A percentile compares a stretch with the other conserved stretches of the same genome.
Conservation (phyloP, 805 yeast genomes). For the Candida namnaoensis region DNA sequence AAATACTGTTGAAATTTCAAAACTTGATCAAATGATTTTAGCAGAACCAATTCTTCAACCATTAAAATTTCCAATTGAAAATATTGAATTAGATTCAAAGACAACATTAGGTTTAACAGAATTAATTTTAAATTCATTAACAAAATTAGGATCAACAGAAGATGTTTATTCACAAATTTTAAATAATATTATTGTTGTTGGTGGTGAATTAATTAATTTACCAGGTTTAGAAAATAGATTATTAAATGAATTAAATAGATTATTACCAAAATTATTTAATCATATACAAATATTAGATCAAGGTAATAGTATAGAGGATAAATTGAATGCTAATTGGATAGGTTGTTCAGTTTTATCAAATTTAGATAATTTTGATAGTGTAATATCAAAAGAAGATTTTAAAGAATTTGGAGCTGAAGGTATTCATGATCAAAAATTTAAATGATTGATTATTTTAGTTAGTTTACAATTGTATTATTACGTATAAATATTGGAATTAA, state of each 20-base stretch:
- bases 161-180: constrained; percentile 29
- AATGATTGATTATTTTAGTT: constrained; percentile 11
- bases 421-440: constrained; percentile 31
- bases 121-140: constrained; percentile 29
- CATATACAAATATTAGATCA: constrained; percentile 28
- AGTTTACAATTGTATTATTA: no score
- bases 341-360: constrained; percentile 75
- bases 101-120: constrained; percentile 23
- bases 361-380: constrained; percentile 76
- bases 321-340: constrained; percentile 66
- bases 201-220: constrained; percentile 54
- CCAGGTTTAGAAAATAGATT: constrained; percentile 65
- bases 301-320: constrained; percentile 43
- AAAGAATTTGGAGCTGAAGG: constrained; percentile 57
- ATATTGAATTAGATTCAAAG: constrained; percentile 7
- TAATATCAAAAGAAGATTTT: constrained; percentile 66
- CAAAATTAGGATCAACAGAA: constrained; percentile 32
- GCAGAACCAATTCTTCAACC: constrained; percentile 73
- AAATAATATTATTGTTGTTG: constrained; percentile 70
- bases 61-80: constrained; percentile 35
- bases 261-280: constrained; percentile 57
- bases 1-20: constrained; percentile 34
- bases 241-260: constrained; percentile 47
- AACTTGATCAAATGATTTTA: constrained; percentile 39
- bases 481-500: no score